phyloP scores from a whole-genome alignment of 257 asterid species.

The Scutellaria galericulata region DNA sequence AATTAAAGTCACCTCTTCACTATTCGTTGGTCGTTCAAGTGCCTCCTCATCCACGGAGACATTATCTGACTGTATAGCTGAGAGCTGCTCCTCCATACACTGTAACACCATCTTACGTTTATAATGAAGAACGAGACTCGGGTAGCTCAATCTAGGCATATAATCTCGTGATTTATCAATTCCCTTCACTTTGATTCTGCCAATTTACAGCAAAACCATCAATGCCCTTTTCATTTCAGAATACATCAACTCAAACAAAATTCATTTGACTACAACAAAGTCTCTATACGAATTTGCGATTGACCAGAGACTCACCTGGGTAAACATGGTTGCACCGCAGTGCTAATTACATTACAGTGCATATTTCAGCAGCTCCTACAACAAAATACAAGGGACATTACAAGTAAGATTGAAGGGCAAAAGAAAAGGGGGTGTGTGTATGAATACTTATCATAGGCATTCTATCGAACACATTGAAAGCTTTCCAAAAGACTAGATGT shows the following conservation, averaged over 20 bases:
- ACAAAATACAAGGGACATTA: neutral
- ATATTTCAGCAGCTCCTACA: slow-evolving; percentile 41
- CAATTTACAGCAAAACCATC: slow-evolving; percentile 28
- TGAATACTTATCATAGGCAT: slow-evolving; percentile 18
- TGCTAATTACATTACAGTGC: slow-evolving; percentile 51
- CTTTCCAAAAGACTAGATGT: neutral
- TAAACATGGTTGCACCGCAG: slow-evolving; percentile 42
- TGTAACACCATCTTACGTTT: neutral
- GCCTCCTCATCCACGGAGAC: slow-evolving; percentile 40
- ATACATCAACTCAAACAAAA: neutral
- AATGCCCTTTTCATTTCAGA: neutral
- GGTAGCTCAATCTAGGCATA: slow-evolving; percentile 38
- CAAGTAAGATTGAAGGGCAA: neutral
- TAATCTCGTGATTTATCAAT: slow-evolving; percentile 36
- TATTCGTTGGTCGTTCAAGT: slow-evolving; percentile 42
- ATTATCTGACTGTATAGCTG: slow-evolving; percentile 46
- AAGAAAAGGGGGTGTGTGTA: neutral
- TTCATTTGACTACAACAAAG: neutral
- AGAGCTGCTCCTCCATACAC: slow-evolving; percentile 56
- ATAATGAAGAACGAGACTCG: slow-evolving; percentile 30
- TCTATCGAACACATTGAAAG: neutral
- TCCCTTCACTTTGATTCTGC: slow-evolving; percentile 45
- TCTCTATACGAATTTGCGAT: neutral
- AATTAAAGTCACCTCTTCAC: slow-evolving; percentile 56
- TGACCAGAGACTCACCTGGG: slow-evolving; percentile 44